phyloP scores from a whole-genome alignment of 2,329 filamentous ascomycete species.

The Nemania diffusa region DNA sequence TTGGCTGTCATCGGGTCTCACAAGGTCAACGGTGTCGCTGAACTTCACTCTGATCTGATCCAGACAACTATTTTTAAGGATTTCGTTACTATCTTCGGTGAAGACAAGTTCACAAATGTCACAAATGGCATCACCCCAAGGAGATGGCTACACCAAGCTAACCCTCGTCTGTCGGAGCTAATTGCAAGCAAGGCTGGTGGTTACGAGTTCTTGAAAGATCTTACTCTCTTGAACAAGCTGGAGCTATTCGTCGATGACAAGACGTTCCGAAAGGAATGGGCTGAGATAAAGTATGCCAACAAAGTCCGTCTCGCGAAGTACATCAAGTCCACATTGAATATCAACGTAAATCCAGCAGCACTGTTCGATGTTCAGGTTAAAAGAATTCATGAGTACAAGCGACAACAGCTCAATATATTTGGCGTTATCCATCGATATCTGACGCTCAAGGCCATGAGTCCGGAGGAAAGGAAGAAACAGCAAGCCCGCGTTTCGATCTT shows the following conservation, averaged over 20 bases:
- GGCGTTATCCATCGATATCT: slow-evolving; percentile 96
- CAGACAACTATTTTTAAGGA: slow-evolving; percentile 99
- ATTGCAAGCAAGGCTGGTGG: slow-evolving; percentile 91
- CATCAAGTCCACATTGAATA: slow-evolving; percentile 83
- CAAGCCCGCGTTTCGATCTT: slow-evolving; percentile 93
- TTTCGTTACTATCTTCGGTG: slow-evolving; percentile 93
- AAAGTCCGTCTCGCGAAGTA: slow-evolving; percentile 92
- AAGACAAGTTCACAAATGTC: slow-evolving; percentile 98
- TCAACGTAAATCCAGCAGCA: slow-evolving; percentile 85
- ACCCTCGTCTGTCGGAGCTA: slow-evolving; percentile 88
- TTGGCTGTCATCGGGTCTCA: slow-evolving; percentile 96
- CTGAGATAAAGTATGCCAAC: slow-evolving; percentile 95
- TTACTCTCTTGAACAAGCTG: slow-evolving; percentile 86
- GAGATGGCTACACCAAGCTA: slow-evolving; percentile 97
- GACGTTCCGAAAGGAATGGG: slow-evolving; percentile 92
- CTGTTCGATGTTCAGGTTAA: slow-evolving; percentile 99
- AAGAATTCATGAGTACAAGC: slow-evolving; percentile 99
- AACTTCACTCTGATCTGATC: slow-evolving; percentile 96
- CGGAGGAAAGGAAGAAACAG: slow-evolving; percentile 86
- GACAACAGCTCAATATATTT: slow-evolving; percentile 98
- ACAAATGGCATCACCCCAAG: slow-evolving; percentile 98
- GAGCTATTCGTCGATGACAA: slow-evolving; percentile 87
- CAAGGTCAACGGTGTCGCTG: slow-evolving; percentile 98
- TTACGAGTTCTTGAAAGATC: slow-evolving; percentile 86
- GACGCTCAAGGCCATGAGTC: slow-evolving; percentile 83